Percentiles rank a stretch among this genome's conserved stretches.
phyloP scores from a whole-genome alignment of 176 grass and related monocot genomes.

The Bolboschoenus planiculmis region DNA sequence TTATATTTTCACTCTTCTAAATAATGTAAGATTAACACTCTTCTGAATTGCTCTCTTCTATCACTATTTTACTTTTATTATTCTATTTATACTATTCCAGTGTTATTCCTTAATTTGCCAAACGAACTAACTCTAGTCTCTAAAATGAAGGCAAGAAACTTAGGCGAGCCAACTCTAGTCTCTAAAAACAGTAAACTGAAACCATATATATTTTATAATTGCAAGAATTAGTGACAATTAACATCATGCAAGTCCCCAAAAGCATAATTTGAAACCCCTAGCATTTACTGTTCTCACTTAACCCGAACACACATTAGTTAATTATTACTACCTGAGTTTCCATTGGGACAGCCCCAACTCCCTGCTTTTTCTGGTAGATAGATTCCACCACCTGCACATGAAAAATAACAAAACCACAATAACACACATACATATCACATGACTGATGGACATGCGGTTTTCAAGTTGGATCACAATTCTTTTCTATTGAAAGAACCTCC shows the following conservation, averaged over 20 bases:
- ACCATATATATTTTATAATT: too few species aligned
- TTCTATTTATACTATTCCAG: too few species aligned
- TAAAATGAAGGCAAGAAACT: neutral
- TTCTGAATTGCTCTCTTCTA: too few species aligned
- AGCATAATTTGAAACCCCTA: neutral
- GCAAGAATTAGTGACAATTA: neutral
- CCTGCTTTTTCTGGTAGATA: neutral
- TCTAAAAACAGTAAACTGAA: too few species aligned
- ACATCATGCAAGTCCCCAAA: neutral
- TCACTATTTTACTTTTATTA: too few species aligned
- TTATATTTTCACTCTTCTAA: too few species aligned
- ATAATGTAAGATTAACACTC: too few species aligned
- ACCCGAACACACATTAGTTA: neutral
- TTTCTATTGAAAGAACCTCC: neutral
- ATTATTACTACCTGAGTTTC: neutral
- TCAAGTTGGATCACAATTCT: neutral
- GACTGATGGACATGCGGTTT: neutral
- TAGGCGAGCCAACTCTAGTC: neutral
- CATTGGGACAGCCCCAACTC: neutral
- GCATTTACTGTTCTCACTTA: neutral
- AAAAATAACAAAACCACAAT: neutral
- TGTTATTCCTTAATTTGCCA: too few species aligned
- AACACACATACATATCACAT: neutral
- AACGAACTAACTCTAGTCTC: too few species aligned
- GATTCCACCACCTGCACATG: neutral